Conservation (phyloP, 78 protist genomes). For the Isochrysis galbana region DNA sequence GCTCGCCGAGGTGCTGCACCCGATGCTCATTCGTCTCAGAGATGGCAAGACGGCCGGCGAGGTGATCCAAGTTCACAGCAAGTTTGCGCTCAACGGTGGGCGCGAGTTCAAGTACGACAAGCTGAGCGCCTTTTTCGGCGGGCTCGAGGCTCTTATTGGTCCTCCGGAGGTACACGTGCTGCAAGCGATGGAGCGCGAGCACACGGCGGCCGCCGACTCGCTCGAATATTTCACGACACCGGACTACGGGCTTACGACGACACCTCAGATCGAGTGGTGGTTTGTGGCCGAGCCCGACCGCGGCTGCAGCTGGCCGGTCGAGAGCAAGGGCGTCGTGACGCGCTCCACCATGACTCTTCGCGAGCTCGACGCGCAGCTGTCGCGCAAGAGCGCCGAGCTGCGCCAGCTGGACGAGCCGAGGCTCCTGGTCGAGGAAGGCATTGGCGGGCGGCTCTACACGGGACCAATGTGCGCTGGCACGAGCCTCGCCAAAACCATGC, state of each 20-base stretch:
- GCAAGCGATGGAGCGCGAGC: neutral
- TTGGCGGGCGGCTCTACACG: neutral
- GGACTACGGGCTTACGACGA: neutral
- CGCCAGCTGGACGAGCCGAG: neutral
- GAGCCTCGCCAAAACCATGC: neutral
- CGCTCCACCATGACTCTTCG: no score
- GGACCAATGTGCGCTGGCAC: no score
- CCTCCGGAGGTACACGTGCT: neutral
- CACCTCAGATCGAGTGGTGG: neutral
- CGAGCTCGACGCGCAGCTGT: neutral
- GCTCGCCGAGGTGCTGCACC: no score
- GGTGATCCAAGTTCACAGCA: no score
- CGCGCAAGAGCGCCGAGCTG: neutral
- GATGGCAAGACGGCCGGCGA: no score
- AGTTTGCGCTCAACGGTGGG: no score
- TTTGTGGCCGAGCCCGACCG: neutral
- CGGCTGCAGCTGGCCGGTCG: no score
- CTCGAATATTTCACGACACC: neutral
- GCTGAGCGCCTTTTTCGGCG: neutral
- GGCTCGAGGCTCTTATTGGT: neutral
- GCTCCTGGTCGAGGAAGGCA: neutral
- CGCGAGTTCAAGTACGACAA: neutral
- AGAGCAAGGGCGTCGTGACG: neutral
- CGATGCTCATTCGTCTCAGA: no score
- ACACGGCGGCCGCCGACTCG: neutral